Base-by-base conservation (phyloP, 148 eudicot species). In the Selenicereus undatus region DNA sequence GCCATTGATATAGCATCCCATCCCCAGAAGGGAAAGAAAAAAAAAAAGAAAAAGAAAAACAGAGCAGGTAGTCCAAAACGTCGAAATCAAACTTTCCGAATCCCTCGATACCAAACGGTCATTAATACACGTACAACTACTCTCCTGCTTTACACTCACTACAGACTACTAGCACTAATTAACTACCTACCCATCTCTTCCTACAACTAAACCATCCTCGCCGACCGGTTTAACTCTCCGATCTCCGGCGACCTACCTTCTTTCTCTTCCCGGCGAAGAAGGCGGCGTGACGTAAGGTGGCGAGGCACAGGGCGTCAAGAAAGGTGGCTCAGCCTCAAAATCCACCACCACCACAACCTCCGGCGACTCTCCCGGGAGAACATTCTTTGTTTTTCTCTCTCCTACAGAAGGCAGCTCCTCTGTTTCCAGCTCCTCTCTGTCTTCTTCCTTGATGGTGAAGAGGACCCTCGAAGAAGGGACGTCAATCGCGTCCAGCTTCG, bases 391-490 rank as follows among this genome's bases (percentile, higher is more conserved):
- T 29, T 32, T 72, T 17, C n/a, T 26, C 14, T 8, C 50, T 71
- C 24, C 48, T 17, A 54, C 48, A 21, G 24, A 20, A 9, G 68
- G 29, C 68, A n/a, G 10, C n/a, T 64, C 68, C 74, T 54, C 80
- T 32, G 26, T 17, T 50, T 82, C 85, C 11, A 83, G 7, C 18
- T 82, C 84, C 43, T 82, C 84, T 21, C 21, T 56, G 9, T 82
- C 81, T 27, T 83, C 85, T 68, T 83, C 85, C 21, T 83, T 83
- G 58, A 83, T 83, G 20, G 85, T 83, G 75, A 83, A 83, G 50
- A 83, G 85, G 29, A 83, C 82, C 50, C 81, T 83, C 43, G 43
- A 39, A 2, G 85, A 82, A 71, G 84, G 48, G 26, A 60, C 29
- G 32, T 65, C 24, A 66, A 54, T 32, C 16, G 70, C 54, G 0